Conservation (phyloP, 805 yeast genomes). For the Candida mattraensis region DNA sequence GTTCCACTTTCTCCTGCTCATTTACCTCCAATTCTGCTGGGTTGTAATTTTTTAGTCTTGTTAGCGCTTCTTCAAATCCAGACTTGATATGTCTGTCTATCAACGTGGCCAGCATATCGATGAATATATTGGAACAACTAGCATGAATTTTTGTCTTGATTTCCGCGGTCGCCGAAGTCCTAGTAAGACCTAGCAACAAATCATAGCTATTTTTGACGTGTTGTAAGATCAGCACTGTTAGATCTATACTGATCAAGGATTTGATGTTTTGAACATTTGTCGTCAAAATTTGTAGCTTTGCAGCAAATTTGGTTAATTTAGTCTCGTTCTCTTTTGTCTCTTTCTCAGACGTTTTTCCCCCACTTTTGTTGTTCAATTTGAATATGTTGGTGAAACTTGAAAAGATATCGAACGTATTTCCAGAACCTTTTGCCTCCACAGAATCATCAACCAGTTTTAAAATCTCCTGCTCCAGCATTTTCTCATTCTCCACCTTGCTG, state of each 20-base stretch:
- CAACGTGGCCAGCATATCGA: slow-evolving; percentile 58
- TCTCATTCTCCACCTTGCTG: slow-evolving; percentile 36
- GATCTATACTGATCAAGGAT: slow-evolving; percentile 74
- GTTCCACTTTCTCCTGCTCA: slow-evolving; percentile 52
- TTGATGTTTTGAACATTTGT: slow-evolving; percentile 75
- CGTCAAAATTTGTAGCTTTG: slow-evolving; percentile 73
- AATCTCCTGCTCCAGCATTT: slow-evolving; percentile 40
- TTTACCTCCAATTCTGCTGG: slow-evolving; percentile 45
- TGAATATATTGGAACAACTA: slow-evolving; percentile 61
- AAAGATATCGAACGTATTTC: slow-evolving; percentile 47
- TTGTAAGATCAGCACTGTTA: slow-evolving; percentile 69
- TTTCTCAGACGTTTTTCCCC: slow-evolving; percentile 28
- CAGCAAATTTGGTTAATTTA: slow-evolving; percentile 65
- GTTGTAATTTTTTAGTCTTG: slow-evolving; percentile 66
- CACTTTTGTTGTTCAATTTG: slow-evolving; percentile 33
- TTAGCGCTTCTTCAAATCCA: slow-evolving; percentile 82
- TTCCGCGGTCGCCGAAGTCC: slow-evolving; percentile 31
- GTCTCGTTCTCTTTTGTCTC: slow-evolving; percentile 24
- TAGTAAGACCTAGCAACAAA: slow-evolving; percentile 49
- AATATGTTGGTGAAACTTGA: slow-evolving; percentile 66
- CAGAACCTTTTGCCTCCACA: slow-evolving; percentile 31
- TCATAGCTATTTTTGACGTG: slow-evolving; percentile 65
- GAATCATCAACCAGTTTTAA: slow-evolving; percentile 33
- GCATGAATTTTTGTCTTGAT: slow-evolving; percentile 33
- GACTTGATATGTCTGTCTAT: slow-evolving; percentile 75